These are phyloP conservation scores for Pythium aristosporum DNA, from an alignment of 352 stramenopile species.

Conservation along the genomic window DNA sequence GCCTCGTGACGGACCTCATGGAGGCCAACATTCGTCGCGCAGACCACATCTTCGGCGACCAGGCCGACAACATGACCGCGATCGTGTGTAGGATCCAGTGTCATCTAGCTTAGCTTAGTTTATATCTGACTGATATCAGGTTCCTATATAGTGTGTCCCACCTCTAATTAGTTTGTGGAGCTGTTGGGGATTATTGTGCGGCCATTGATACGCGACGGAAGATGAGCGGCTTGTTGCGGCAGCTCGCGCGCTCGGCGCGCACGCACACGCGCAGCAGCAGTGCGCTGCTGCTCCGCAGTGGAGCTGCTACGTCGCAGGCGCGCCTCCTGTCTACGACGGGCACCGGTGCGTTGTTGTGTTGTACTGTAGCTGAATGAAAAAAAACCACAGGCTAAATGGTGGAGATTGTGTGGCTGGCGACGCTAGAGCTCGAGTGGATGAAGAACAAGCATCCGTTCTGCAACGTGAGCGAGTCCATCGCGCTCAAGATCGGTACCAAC, in stretches of 20 bases:
- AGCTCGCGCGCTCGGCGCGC: slow-evolving; percentile 11
- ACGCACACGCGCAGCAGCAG: slow-evolving; percentile 16
- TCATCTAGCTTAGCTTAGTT: slow-evolving; percentile 13
- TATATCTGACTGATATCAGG: background rate
- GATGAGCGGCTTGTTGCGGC: slow-evolving; percentile 21
- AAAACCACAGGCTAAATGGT: background rate
- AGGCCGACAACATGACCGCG: slow-evolving; percentile 89
- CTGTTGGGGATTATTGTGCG: slow-evolving; percentile 2
- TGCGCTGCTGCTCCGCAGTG: background rate
- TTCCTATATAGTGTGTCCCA: slow-evolving; percentile 15
- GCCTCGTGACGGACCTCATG: slow-evolving; percentile 49
- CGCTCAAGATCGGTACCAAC: slow-evolving; percentile 87
- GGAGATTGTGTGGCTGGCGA: background rate
- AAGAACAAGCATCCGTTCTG: slow-evolving; percentile 80
- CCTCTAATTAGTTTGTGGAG: slow-evolving; percentile 4
- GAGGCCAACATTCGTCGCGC: slow-evolving; percentile 59
- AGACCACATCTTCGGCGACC: slow-evolving; percentile 66
- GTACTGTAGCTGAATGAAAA: too few species aligned
- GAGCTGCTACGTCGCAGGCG: background rate
- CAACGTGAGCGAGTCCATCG: slow-evolving; percentile 86
- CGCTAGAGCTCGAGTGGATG: slow-evolving; percentile 72
- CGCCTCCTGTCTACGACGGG: slow-evolving; percentile 15
- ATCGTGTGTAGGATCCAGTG: slow-evolving; percentile 57
- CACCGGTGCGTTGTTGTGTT: slow-evolving; percentile 12
- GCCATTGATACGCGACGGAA: slow-evolving; percentile 15